A percentile compares a stretch with the other conserved stretches of the same genome.
phyloP scores from a whole-genome alignment of 1,139 yeast species.

The Hansenula lynferdii region DNA sequence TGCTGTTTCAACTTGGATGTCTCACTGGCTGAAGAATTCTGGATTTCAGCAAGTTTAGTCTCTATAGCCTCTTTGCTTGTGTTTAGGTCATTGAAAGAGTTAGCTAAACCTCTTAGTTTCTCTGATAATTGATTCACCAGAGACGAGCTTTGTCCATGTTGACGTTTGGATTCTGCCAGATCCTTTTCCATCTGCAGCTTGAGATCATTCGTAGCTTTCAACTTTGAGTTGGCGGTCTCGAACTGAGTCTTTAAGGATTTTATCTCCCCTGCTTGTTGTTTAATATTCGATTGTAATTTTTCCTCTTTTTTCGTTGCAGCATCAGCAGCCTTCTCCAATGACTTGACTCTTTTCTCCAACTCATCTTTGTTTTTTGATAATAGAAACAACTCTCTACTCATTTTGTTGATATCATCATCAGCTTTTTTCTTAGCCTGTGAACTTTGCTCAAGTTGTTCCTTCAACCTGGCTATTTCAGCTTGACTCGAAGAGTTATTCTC shows the following conservation, averaged over 20 bases:
- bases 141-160: constrained; percentile 22
- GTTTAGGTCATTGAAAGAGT: constrained; percentile 24
- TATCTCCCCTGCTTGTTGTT: constrained; percentile 14
- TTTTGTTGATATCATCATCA: constrained; percentile 85
- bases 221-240: constrained; percentile 8
- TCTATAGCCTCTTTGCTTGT: constrained; percentile 21
- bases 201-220: constrained; percentile 12
- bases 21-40: constrained; percentile 7
- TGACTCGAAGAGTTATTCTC: constrained; percentile 25
- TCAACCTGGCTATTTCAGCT: constrained; percentile 31
- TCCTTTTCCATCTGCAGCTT: constrained; percentile 19
- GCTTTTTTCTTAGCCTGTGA: constrained; percentile 58
- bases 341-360: constrained; percentile 39
- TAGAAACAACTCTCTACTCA: constrained; percentile 77
- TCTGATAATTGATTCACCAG: constrained; percentile 31
- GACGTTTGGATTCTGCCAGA: constrained; percentile 22
- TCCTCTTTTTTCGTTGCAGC: constrained; percentile 23
- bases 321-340: constrained; percentile 35
- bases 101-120: constrained; percentile 30
- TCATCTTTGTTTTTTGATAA: constrained; percentile 57
- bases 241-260: constrained; percentile 20
- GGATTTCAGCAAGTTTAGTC: constrained; percentile 7
- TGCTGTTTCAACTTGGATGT: constrained; percentile 6
- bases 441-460: constrained; percentile 32
- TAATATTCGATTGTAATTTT: constrained; percentile 24